Conservation (phyloP, 768 basidiomycete genomes). For the Leccinellum luteum region DNA sequence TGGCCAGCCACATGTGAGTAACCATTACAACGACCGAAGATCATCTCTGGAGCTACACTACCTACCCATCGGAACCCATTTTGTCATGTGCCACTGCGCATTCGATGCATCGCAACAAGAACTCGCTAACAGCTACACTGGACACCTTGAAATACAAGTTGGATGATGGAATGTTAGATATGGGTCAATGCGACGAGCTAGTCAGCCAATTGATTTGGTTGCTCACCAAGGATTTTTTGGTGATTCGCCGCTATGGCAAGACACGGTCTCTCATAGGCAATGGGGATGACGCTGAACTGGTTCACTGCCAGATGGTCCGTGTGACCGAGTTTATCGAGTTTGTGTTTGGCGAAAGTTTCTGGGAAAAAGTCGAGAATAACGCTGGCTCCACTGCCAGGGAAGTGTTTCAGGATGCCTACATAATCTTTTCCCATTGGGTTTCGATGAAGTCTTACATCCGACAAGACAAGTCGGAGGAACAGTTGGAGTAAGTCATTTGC, state of each 20-base stretch:
- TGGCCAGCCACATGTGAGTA: neutral
- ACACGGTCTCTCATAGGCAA: too few relatives aligned
- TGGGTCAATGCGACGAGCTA: conserved; percentile 7
- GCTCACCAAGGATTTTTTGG: neutral
- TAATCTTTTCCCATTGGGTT: too few relatives aligned
- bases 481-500: too few relatives aligned
- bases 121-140: neutral
- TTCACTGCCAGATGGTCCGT: too few relatives aligned
- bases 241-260: neutral
- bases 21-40: neutral
- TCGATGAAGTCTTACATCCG: too few relatives aligned
- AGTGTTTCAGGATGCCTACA: too few relatives aligned
- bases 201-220: conserved; percentile 1
- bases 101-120: neutral
- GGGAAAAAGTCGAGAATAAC: neutral
- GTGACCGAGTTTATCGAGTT: neutral
- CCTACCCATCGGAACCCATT: neutral
- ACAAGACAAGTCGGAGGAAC: too few relatives aligned
- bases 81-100: neutral
- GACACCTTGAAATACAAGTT: neutral
- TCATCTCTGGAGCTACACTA: neutral
- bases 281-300: too few relatives aligned
- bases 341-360: neutral
- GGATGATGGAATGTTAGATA: neutral
- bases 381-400: too few relatives aligned